These are phyloP conservation scores for Penicillium antarcticum DNA, from an alignment of 495 filamentous ascomycete species.

Conservation along the genomic window DNA sequence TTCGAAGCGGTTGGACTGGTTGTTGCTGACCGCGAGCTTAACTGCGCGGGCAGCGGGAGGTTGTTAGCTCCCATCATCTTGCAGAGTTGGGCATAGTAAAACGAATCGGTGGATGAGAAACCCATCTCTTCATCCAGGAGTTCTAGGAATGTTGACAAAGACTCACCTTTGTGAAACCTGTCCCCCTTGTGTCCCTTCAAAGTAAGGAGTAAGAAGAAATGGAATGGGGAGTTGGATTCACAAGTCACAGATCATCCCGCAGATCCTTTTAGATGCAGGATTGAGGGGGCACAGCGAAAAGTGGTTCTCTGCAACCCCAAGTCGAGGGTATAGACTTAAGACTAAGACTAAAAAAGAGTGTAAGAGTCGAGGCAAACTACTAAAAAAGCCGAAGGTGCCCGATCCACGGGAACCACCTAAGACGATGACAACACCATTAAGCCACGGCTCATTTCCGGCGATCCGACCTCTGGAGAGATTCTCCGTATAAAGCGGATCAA, in stretches of 20 bases:
- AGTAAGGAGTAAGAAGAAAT: conserved; percentile 12
- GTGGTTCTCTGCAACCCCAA: conserved; percentile 8
- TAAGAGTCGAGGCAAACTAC: neutral
- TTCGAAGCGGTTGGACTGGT: conserved; percentile 19
- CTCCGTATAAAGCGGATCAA: neutral
- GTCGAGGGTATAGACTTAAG: neutral
- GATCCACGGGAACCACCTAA: neutral
- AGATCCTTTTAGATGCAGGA: conserved; percentile 17
- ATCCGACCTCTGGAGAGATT: conserved; percentile 16
- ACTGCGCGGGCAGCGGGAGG: conserved; percentile 21
- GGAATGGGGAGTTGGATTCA: conserved; percentile 29
- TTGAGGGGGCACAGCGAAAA: neutral
- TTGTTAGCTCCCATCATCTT: conserved; percentile 37
- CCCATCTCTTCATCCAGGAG: conserved; percentile 7
- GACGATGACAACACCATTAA: conserved; percentile 30
- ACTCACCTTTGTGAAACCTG: neutral
- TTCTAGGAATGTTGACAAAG: conserved; percentile 3
- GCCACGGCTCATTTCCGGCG: conserved; percentile 18
- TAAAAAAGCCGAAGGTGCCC: neutral
- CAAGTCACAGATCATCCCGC: conserved; percentile 25
- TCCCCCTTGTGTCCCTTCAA: conserved; percentile 19
- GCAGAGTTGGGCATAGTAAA: conserved; percentile 17
- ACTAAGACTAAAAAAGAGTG: neutral
- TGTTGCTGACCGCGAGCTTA: conserved; percentile 25
- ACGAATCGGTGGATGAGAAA: neutral